Evolutionary conservation across 2,329 filamentous ascomycete genomes (phyloP).

Genomic region (Beauveria rudraprayagi): DNA sequence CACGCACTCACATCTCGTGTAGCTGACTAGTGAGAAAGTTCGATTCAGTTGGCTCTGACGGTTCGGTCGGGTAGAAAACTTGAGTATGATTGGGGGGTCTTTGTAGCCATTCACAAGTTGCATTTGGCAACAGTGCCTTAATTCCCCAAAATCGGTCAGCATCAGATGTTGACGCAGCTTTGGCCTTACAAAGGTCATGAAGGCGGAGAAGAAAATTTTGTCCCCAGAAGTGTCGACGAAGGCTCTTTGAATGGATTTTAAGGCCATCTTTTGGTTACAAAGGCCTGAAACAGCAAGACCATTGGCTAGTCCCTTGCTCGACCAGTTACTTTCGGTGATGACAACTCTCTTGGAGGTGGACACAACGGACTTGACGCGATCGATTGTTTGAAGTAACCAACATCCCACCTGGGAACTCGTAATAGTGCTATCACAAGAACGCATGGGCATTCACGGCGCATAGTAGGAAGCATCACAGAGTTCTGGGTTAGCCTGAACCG

Average conservation of each 20-base stretch:
- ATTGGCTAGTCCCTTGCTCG: conserved; percentile 58
- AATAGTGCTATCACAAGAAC: conserved; percentile 65
- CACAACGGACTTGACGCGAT: conserved; percentile 33
- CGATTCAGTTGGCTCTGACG: no score
- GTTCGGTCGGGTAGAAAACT: background rate
- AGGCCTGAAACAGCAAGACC: conserved; percentile 58
- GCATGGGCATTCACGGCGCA: conserved; percentile 77
- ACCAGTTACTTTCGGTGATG: conserved; percentile 83
- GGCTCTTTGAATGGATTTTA: conserved; percentile 53
- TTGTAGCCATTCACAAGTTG: background rate
- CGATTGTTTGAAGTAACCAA: conserved; percentile 55
- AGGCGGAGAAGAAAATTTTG: conserved; percentile 69
- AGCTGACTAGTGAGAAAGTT: background rate
- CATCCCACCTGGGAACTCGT: conserved; percentile 52
- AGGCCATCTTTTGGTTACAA: conserved; percentile 57
- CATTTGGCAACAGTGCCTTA: conserved; percentile 20
- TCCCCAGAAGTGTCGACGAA: conserved; percentile 44
- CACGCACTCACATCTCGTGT: background rate
- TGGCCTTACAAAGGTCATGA: conserved; percentile 69
- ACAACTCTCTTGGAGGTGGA: conserved; percentile 51
- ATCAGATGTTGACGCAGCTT: conserved; percentile 53
- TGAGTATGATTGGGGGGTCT: background rate
- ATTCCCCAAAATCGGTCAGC: conserved; percentile 76
- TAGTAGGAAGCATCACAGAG: conserved; percentile 70
- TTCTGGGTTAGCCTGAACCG: conserved; percentile 55